phyloP scores from a whole-genome alignment of 345 rosid genomes.

The Luvunga scandens region DNA sequence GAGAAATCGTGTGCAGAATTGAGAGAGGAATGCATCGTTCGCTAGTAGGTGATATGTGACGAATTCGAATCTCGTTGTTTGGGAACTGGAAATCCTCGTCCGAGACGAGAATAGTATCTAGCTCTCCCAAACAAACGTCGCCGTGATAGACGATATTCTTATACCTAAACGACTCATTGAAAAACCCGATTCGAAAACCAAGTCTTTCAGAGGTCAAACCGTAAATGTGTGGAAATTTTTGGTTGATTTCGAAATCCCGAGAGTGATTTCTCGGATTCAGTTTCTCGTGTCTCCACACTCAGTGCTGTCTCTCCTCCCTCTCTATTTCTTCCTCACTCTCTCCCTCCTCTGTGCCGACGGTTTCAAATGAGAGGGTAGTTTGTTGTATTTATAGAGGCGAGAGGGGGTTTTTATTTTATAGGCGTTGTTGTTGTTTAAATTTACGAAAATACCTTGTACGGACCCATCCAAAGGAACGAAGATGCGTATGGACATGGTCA shows the following conservation, averaged over 20 bases:
- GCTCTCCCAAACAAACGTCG: slow-evolving; percentile 74
- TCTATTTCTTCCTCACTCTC: not conserved
- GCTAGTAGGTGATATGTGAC: slow-evolving; percentile 59
- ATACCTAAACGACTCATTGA: slow-evolving; percentile 74
- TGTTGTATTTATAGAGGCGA: slow-evolving; percentile 35
- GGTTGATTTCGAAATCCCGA: slow-evolving; percentile 9
- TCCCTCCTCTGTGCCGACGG: slow-evolving; percentile 17
- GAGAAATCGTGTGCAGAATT: slow-evolving; percentile 77
- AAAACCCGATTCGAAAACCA: not conserved
- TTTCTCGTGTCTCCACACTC: not conserved
- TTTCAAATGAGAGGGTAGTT: not conserved
- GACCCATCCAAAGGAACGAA: not conserved
- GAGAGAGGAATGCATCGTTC: slow-evolving; percentile 96
- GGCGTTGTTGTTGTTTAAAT: slow-evolving; percentile 8
- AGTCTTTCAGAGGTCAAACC: not conserved
- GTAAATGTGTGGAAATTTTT: slow-evolving; percentile 26
- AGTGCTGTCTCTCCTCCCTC: too few relatives aligned
- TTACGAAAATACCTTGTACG: slow-evolving; percentile 32
- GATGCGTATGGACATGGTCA: not conserved
- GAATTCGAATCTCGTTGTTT: slow-evolving; percentile 88
- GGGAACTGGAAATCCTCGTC: slow-evolving; percentile 72
- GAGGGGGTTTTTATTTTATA: not conserved
- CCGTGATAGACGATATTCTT: slow-evolving; percentile 83
- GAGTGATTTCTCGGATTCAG: not conserved
- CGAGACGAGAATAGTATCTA: slow-evolving; percentile 54